Evolutionary conservation across 2,329 filamentous ascomycete genomes (phyloP).

Genomic region (Aspergillus udagawae): DNA sequence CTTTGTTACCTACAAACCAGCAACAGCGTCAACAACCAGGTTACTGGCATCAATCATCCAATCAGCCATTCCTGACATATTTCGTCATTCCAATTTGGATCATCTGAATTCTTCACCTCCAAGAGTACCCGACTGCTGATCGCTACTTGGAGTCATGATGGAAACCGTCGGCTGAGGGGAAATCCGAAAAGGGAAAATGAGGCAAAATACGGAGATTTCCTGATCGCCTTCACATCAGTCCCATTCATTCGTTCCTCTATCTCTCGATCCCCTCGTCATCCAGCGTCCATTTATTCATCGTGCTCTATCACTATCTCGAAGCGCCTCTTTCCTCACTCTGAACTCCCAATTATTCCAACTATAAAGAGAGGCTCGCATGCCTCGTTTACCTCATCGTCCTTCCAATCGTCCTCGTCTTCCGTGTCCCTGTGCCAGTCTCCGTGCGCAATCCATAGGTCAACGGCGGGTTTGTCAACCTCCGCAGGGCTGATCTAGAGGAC

Average conservation of each 20-base stretch:
- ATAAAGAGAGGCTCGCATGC: not conserved
- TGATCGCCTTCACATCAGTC: not conserved
- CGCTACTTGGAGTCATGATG: not conserved
- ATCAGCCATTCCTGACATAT: not conserved
- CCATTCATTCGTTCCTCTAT: not conserved
- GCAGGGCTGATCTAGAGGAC: conserved; percentile 6
- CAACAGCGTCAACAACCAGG: not conserved
- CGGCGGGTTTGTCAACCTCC: conserved; percentile 3
- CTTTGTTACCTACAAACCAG: not conserved
- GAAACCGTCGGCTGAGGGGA: not conserved
- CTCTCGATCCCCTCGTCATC: not conserved
- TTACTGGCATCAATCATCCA: not conserved
- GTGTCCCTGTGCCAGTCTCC: not conserved
- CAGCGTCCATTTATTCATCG: not conserved
- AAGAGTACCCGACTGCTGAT: not conserved
- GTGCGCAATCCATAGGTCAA: not conserved
- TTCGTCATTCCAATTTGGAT: not conserved
- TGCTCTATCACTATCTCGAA: not conserved
- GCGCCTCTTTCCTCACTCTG: not conserved
- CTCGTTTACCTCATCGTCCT: not conserved
- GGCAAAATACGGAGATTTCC: not conserved
- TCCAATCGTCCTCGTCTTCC: not conserved
- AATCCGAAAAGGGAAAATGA: not conserved
- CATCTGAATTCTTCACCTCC: not conserved
- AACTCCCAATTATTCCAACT: not conserved